phyloP scores from a whole-genome alignment of 2,329 filamentous ascomycete species.

The Aureobasidium subglaciale region DNA sequence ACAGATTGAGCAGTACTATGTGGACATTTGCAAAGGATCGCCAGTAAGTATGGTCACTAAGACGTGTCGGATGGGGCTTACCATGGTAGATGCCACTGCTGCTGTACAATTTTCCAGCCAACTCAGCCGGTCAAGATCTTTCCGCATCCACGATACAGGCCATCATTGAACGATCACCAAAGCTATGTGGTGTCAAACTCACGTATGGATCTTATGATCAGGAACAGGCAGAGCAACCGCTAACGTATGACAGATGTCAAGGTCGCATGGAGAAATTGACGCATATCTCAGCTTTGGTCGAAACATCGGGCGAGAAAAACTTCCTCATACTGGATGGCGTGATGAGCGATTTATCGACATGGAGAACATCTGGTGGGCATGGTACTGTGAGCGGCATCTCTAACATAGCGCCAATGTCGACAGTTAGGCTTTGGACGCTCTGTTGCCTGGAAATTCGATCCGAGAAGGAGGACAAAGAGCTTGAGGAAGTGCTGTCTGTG shows the following conservation, averaged over 20 bases:
- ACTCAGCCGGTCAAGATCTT: constrained; percentile 1
- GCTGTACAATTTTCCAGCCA: constrained; percentile 8
- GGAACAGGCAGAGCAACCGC: neutral
- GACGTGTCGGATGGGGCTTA: too few species aligned
- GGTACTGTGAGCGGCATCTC: neutral
- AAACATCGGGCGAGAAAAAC: neutral
- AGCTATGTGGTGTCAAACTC: constrained; percentile 1
- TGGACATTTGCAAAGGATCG: neutral
- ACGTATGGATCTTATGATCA: neutral
- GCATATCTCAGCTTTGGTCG: neutral
- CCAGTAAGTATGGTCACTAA: neutral
- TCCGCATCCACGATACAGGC: neutral
- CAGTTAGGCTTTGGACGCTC: neutral
- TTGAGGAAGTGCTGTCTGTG: neutral
- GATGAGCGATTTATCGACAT: neutral
- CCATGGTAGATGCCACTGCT: neutral
- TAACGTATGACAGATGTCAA: neutral
- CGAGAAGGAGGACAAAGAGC: neutral
- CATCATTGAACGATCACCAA: neutral
- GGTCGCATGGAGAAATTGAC: neutral
- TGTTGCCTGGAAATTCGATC: neutral
- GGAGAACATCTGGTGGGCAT: neutral
- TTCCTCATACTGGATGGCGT: neutral
- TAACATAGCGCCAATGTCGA: neutral
- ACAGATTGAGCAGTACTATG: neutral